Conservation (phyloP, 495 filamentous ascomycete species). For the Bryoglossum gracile region DNA sequence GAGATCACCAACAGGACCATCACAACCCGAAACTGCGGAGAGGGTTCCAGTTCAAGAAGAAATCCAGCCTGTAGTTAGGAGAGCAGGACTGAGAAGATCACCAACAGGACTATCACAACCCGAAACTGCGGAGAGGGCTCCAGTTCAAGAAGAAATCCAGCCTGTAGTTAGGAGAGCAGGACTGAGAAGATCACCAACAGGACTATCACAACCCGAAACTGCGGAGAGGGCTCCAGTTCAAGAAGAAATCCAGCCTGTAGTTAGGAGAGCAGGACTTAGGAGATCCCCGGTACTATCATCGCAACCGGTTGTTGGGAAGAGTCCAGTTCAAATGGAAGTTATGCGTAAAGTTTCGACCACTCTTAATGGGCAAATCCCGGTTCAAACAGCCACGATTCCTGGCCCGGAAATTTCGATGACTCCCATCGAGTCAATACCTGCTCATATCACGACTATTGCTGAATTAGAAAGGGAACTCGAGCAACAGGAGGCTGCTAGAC, state of each 20-base stretch:
- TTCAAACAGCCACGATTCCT: no score
- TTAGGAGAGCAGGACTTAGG: constrained; percentile 1
- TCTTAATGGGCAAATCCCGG: no score
- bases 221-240: not conserved
- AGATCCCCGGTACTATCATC: constrained; percentile 5
- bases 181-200: constrained; percentile 18
- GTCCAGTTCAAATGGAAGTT: not conserved
- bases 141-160: not conserved
- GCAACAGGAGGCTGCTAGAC: no score
- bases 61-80: not conserved
- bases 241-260: not conserved
- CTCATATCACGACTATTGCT: not conserved
- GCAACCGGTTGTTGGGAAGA: not conserved
- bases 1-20: constrained; percentile 9
- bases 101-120: constrained; percentile 1
- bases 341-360: no score
- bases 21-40: not conserved
- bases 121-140: not conserved
- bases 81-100: constrained; percentile 16
- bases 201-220: not conserved
- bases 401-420: no score
- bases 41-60: not conserved
- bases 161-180: not conserved
- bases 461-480: not conserved
- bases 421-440: not conserved